A percentile compares a stretch with the other conserved stretches of the same genome.
Conservation (phyloP, 1,284 basidiomycete genomes). For the Sporisorium iseilematis-ciliati region DNA sequence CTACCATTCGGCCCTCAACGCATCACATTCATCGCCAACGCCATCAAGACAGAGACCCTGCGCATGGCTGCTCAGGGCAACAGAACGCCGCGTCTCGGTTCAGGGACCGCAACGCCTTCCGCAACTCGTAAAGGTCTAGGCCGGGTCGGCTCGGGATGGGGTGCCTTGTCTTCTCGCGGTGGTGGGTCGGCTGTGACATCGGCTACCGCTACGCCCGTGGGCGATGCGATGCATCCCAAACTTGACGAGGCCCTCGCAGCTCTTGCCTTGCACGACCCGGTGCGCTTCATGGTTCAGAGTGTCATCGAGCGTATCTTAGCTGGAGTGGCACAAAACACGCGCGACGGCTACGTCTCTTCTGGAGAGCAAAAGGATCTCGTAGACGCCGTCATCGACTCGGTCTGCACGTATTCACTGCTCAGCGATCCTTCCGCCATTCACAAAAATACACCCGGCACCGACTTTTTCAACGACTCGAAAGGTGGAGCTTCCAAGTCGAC, state of each 20-base stretch:
- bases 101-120: conserved; percentile 38
- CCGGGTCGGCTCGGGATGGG: conserved; percentile 25
- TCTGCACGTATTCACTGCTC: conserved; percentile 59
- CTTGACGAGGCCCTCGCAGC: conserved; percentile 36
- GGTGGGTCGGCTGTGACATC: conserved; percentile 35
- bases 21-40: conserved; percentile 45
- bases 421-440: conserved; percentile 39
- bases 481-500: neutral
- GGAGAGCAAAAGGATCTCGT: conserved; percentile 51
- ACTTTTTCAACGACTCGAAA: conserved; percentile 41
- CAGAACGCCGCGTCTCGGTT: conserved; percentile 14
- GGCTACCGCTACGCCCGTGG: conserved; percentile 49
- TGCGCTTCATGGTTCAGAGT: conserved; percentile 53
- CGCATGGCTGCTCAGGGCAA: conserved; percentile 34
- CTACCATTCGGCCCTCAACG: conserved; percentile 36
- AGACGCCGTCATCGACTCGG: conserved; percentile 56
- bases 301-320: conserved; percentile 47
- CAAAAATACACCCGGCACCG: conserved; percentile 32
- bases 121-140: conserved; percentile 28
- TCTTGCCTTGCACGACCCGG: conserved; percentile 50
- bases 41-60: conserved; percentile 45
- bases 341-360: conserved; percentile 42
- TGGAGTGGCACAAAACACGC: conserved; percentile 18
- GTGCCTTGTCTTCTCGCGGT: conserved; percentile 15
- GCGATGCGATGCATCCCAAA: conserved; percentile 36